A percentile compares a stretch with the other conserved stretches of the same genome.
Evolutionary conservation across 805 yeast genomes (phyloP).

Genomic region (Kregervanrija delftensis): DNA sequence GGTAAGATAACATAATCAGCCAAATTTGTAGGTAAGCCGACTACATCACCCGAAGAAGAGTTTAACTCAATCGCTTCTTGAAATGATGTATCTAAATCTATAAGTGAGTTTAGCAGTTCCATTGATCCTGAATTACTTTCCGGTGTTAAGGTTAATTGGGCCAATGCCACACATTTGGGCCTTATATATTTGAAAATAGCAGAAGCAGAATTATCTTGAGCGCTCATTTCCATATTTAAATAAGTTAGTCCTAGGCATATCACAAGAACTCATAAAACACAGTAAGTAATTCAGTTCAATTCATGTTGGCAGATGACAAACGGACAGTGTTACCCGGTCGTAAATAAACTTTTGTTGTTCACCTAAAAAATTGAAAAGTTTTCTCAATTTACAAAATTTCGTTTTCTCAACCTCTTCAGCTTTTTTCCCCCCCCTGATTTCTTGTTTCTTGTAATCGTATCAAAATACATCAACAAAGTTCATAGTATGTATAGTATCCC

Average conservation of each 20-base stretch:
- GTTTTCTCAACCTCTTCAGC: no score
- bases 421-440: no score
- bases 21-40: constrained; percentile 30
- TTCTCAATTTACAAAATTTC: no score
- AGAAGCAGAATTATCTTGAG: constrained; percentile 1
- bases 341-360: no score
- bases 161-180: constrained; percentile 37
- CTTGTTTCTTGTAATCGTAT: no score
- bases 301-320: no score
- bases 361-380: no score
- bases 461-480: no score
- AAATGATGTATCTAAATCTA: constrained; percentile 22
- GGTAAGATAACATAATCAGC: constrained; percentile 65
- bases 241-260: neutral
- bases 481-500: no score
- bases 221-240: neutral
- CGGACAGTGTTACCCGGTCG: no score
- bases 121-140: constrained; percentile 25
- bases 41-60: neutral
- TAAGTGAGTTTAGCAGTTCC: constrained; percentile 27
- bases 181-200: constrained; percentile 24
- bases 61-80: neutral
- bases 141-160: constrained; percentile 37
- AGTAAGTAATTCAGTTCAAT: no score
- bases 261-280: no score